phyloP scores from a whole-genome alignment of 352 stramenopile species.

The Pythium guiyangense region DNA sequence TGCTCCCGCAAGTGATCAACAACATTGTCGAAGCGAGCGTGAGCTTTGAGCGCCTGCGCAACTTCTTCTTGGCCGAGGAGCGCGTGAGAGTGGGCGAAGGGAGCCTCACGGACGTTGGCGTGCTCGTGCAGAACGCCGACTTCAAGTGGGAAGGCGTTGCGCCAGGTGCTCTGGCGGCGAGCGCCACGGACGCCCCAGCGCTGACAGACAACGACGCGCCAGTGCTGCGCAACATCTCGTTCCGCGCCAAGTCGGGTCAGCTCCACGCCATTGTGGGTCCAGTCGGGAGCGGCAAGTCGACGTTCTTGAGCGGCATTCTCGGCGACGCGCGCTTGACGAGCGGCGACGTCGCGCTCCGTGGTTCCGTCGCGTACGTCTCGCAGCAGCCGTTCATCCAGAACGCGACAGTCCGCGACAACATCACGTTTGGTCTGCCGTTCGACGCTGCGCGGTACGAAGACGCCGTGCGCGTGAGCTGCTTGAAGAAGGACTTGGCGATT shows the following conservation, averaged over 20 bases:
- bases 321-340: constrained; percentile 28
- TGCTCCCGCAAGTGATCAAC: constrained; percentile 95
- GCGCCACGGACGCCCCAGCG: constrained; percentile 11
- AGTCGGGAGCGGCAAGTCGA: constrained; percentile 84
- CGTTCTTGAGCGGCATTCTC: constrained; percentile 38
- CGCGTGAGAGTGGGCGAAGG: constrained; percentile 65
- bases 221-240: constrained; percentile 48
- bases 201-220: constrained; percentile 13
- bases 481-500: constrained; percentile 87
- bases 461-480: constrained; percentile 53
- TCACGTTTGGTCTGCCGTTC: constrained; percentile 37
- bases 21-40: constrained; percentile 89
- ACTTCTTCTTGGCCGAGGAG: constrained; percentile 57
- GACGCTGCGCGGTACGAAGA: constrained; percentile 32
- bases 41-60: constrained; percentile 50
- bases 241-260: constrained; percentile 61
- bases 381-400: constrained; percentile 61
- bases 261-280: constrained; percentile 74
- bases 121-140: constrained; percentile 38
- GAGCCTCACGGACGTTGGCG: constrained; percentile 51
- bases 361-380: constrained; percentile 47
- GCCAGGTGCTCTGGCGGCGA: neutral
- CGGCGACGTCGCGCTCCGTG: constrained; percentile 24
- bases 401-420: constrained; percentile 43
- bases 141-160: constrained; percentile 63